Evolutionary conservation across 371 early-diverging fungal species (phyloP), one percentile per base, ranked within the genome.

Genomic region (Apophysomyces elegans): DNA sequence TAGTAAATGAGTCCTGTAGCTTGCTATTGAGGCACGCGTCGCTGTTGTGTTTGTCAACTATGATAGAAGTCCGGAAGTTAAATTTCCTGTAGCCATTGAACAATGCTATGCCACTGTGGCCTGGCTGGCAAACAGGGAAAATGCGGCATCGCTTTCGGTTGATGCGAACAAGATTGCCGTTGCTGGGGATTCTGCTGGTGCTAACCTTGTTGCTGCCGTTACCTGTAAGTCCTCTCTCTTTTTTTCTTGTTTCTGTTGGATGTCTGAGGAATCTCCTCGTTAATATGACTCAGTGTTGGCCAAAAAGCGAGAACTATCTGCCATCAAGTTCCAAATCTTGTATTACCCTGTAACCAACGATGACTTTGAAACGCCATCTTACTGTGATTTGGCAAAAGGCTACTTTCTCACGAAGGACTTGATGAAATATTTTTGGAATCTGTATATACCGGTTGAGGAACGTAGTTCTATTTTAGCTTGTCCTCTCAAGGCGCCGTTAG

Each of bases 231-330:
- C 2, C 26, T 8, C 14, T n/a, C 8, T 18, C 16, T 26, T 45
- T 13, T 4, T 47, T 7, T 4, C 58, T 61, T 13, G 2, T 47
- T 12, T 4, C 58, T 44, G 4, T 11, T 21, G n/a, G 37, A 38
- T 56, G 45, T 14, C 14, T 35, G 62, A 62, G 11, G 13, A 69
- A 80, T 43, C 67, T 86, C 50, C 64, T 84, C 46, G 47, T 87
- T 0, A 80, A 75, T 62, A 12, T 88, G 88, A 18, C 87, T 87
- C 13, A 67, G 68, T 67, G 54, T 59, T 67, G 5, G 56, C 37
- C 37, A 67, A 67, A 36, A 44, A 63, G 13, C 68, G 63, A 13
- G 54, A 59, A 0, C 13, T 58, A 26, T 26, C 32, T 6, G 57
- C 59, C 3, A 63, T 67, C 37, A 57, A 57, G 14, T 59, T 47